phyloP scores from a whole-genome alignment of 768 basidiomycete species.

The Leucocoprinus leucothites region DNA sequence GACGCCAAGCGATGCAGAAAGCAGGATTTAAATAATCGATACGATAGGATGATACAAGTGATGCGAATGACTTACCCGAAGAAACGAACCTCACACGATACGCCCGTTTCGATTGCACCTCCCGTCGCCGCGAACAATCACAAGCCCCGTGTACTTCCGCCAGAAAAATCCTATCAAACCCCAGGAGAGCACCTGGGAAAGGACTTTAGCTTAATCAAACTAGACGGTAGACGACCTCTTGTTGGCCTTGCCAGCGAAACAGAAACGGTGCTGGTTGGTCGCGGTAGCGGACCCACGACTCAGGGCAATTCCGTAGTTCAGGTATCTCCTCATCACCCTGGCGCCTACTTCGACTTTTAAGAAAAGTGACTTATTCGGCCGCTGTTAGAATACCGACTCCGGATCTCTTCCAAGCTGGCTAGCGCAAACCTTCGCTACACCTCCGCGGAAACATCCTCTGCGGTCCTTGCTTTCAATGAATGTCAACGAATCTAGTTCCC shows the following conservation, averaged over 20 bases:
- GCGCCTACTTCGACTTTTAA: neutral
- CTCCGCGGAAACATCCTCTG: constrained; percentile 45
- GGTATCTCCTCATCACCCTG: neutral
- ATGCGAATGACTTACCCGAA: constrained; percentile 35
- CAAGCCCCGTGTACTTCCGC: neutral
- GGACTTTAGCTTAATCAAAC: neutral
- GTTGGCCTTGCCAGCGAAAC: neutral
- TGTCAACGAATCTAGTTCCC: neutral
- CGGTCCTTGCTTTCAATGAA: constrained; percentile 35
- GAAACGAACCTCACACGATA: neutral
- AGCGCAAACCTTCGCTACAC: constrained; percentile 43
- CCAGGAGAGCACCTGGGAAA: neutral
- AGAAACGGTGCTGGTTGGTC: neutral
- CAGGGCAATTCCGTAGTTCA: neutral
- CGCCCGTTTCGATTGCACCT: neutral
- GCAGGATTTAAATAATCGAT: constrained; percentile 52
- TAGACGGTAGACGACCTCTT: neutral
- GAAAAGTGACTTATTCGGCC: neutral
- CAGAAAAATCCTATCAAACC: neutral
- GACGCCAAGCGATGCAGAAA: constrained; percentile 45
- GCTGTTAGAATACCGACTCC: neutral
- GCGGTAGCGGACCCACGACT: neutral
- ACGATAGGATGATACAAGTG: constrained; percentile 65
- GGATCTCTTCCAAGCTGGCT: constrained; percentile 54
- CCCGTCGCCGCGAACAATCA: neutral